These are phyloP conservation scores for Fusarium irregulare DNA, from an alignment of 2,329 filamentous ascomycete genomes.

Conservation along the genomic window DNA sequence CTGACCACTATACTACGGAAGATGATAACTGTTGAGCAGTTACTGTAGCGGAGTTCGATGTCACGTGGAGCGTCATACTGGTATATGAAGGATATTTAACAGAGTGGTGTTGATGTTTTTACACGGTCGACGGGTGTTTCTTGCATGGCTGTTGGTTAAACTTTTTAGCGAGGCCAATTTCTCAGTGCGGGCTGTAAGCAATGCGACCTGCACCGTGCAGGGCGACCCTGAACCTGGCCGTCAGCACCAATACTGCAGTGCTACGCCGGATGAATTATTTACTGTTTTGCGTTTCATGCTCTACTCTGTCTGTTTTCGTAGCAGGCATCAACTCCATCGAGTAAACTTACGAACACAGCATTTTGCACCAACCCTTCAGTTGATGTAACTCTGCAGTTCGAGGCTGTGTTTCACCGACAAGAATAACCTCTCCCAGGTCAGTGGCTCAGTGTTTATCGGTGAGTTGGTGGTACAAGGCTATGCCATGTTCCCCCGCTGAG, in stretches of 20 bases:
- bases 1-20: constrained; percentile 36
- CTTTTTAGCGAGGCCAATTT: neutral
- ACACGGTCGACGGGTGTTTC: neutral
- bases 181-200: neutral
- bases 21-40: constrained; percentile 23
- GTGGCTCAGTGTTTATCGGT: neutral
- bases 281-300: constrained; percentile 7
- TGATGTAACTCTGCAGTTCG: neutral
- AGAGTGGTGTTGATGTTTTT: neutral
- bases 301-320: neutral
- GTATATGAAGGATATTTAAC: neutral
- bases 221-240: neutral
- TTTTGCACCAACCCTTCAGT: neutral
- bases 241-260: neutral
- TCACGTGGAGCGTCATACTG: neutral
- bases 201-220: neutral
- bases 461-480: constrained; percentile 4
- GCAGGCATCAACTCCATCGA: neutral
- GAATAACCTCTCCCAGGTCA: neutral
- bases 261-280: neutral
- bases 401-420: constrained; percentile 7
- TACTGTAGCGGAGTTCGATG: constrained; percentile 29
- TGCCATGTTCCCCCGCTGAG: neutral
- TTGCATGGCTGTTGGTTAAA: neutral
- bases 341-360: neutral